phyloP scores from a whole-genome alignment of 2,329 filamentous ascomycete genomes.

The Fusarium nanum region DNA sequence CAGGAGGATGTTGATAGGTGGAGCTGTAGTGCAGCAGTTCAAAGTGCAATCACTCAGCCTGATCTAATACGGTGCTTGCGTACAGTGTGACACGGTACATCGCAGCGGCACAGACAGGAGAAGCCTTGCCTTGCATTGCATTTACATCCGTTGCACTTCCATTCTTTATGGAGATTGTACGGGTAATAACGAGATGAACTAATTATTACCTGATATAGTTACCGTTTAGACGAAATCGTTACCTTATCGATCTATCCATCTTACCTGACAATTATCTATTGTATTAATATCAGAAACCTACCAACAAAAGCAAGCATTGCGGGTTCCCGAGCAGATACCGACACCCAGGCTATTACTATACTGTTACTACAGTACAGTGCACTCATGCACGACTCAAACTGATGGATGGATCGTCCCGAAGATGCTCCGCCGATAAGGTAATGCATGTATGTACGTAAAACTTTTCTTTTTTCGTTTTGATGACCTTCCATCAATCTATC shows the following conservation, averaged over 20 bases:
- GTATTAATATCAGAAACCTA: neutral
- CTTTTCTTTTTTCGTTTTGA: slow-evolving; percentile 32
- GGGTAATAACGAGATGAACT: slow-evolving; percentile 12
- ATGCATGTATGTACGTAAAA: slow-evolving; percentile 33
- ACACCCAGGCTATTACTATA: slow-evolving; percentile 17
- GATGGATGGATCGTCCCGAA: slow-evolving; percentile 39
- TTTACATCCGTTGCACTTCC: slow-evolving; percentile 19
- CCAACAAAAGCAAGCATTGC: slow-evolving; percentile 20
- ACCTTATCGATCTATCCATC: slow-evolving; percentile 1
- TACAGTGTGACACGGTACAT: slow-evolving; percentile 3
- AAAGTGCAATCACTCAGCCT: slow-evolving; percentile 22
- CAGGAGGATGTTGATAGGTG: slow-evolving; percentile 34
- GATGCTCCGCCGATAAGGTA: slow-evolving; percentile 46
- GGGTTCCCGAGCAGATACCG: slow-evolving; percentile 35
- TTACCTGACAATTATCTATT: slow-evolving; percentile 19
- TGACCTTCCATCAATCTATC: slow-evolving; percentile 17
- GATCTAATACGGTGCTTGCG: slow-evolving; percentile 4
- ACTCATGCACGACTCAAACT: slow-evolving; percentile 9
- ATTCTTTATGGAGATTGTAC: slow-evolving; percentile 21
- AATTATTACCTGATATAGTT: neutral
- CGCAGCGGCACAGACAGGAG: slow-evolving; percentile 24
- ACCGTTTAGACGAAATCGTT: neutral
- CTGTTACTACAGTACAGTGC: neutral
- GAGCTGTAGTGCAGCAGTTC: slow-evolving; percentile 3
- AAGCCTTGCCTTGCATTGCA: slow-evolving; percentile 29